These are phyloP conservation scores for Dipodascus albidus DNA, from an alignment of 805 yeast genomes.

Conservation along the genomic window DNA sequence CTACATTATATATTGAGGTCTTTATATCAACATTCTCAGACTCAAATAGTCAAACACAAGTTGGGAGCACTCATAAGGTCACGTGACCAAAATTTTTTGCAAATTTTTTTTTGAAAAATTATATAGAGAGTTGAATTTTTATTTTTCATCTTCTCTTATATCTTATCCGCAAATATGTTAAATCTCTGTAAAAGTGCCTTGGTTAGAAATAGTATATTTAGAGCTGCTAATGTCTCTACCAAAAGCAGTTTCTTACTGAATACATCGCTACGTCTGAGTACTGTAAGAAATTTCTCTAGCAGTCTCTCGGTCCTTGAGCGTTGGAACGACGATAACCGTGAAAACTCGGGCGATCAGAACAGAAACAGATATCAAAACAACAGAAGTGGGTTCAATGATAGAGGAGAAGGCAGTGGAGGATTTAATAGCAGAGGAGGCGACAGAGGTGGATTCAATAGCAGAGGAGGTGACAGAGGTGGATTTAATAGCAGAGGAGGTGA, in stretches of 20 bases:
- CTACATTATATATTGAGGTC: too few species aligned
- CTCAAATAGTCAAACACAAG: too few species aligned
- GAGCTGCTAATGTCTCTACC: neutral
- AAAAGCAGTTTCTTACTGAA: neutral
- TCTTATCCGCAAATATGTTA: neutral
- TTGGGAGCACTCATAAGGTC: neutral
- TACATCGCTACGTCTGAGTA: neutral
- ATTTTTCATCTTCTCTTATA: neutral
- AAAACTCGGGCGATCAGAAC: too few species aligned
- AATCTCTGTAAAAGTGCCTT: neutral
- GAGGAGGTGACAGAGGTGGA: conserved; percentile 3
- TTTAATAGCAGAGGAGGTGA: neutral
- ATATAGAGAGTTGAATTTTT: neutral
- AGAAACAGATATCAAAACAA: neutral
- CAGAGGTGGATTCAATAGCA: neutral
- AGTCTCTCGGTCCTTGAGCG: neutral
- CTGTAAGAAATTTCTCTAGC: neutral
- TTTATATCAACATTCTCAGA: too few species aligned
- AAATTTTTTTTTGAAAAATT: too few species aligned
- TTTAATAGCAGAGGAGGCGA: neutral
- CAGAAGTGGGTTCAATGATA: neutral
- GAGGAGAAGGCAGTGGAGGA: neutral
- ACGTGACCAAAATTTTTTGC: neutral
- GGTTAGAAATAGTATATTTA: neutral
- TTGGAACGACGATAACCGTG: neutral